Base-by-base conservation (phyloP, 2,329 filamentous ascomycete species). In the Coccinonectria pachysandricola region DNA sequence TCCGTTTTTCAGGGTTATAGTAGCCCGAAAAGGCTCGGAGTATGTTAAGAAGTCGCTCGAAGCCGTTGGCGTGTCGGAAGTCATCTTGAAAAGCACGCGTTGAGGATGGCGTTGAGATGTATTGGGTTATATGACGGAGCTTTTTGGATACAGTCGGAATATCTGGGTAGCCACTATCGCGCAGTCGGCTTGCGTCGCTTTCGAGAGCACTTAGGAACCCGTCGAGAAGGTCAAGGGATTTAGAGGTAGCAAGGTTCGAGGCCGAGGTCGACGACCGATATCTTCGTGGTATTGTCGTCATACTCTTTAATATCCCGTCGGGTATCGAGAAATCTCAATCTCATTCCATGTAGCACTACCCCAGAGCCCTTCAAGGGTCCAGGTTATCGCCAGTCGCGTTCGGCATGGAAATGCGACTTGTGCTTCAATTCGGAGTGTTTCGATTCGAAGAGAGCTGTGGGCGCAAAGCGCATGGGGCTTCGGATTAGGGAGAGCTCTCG, bases 41-140 rank as follows among this genome's bases (percentile, higher is more conserved):
- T 14, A 82, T 67, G 21, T 73, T 64, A 27, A 94, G 62, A 12
- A 93, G 58, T 21, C 68, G 66, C 43, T 84, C 73, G 53, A 93
- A 94, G 44, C 87, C 87, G 30, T 71, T 65, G 14, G 86, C 68
- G 47, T 83, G 75, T 39, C 87, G 75, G 50, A 95, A 94, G 42
- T 83, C 77, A 57, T 93, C 83, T 57, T 86, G 84, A 5, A 63
- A 59, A 4, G 63, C 53, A 7, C 17, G 17, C 33, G 59, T 59
- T 3, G 64, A 60, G 10, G 64, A 53, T 19, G 59, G 46, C 7
- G 66, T 62, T 21, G 66, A 59, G 15, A 75, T 53, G 36, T 72
- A 60, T 32, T 84, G 79, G 45, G 76, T 72, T 33, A 88, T 69
- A 26, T 73, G 67, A 39, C 74, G 70, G 30, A 82, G 62, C 27